Evolutionary conservation across 495 filamentous ascomycete species (phyloP).

Genomic region (Monascus purpureus): DNA sequence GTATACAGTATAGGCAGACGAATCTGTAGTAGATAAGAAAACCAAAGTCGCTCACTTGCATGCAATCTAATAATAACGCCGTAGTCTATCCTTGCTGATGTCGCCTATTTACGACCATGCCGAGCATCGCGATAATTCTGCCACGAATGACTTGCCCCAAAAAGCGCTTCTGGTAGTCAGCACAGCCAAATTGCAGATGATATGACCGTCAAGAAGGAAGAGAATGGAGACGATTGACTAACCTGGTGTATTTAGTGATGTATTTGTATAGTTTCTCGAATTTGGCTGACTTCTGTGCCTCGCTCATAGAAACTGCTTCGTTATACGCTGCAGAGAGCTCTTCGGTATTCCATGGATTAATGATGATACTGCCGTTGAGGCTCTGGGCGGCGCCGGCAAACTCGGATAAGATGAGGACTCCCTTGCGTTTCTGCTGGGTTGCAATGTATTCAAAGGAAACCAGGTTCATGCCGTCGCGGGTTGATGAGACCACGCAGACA

Average conservation of each 20-base stretch:
- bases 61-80: too few relatives aligned
- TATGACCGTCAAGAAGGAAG: too few relatives aligned
- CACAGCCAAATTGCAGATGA: not conserved
- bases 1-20: too few relatives aligned
- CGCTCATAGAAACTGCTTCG: constrained; percentile 68
- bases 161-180: constrained; percentile 41
- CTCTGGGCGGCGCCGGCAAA: constrained; percentile 78
- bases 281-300: constrained; percentile 57
- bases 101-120: too few relatives aligned
- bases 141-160: constrained; percentile 74
- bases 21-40: too few relatives aligned
- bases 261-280: constrained; percentile 70
- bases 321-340: constrained; percentile 73
- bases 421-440: constrained; percentile 63
- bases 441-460: constrained; percentile 89
- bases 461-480: constrained; percentile 82
- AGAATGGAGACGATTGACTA: too few relatives aligned
- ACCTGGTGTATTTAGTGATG: constrained; percentile 74
- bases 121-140: constrained; percentile 49
- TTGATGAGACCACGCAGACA: constrained; percentile 74
- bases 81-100: too few relatives aligned
- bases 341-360: constrained; percentile 86
- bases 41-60: too few relatives aligned
- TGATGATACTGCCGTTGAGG: constrained; percentile 66
- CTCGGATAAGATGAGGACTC: constrained; percentile 75